Conservation (phyloP, 441 rosid genomes). For the Syzygium malaccense region DNA sequence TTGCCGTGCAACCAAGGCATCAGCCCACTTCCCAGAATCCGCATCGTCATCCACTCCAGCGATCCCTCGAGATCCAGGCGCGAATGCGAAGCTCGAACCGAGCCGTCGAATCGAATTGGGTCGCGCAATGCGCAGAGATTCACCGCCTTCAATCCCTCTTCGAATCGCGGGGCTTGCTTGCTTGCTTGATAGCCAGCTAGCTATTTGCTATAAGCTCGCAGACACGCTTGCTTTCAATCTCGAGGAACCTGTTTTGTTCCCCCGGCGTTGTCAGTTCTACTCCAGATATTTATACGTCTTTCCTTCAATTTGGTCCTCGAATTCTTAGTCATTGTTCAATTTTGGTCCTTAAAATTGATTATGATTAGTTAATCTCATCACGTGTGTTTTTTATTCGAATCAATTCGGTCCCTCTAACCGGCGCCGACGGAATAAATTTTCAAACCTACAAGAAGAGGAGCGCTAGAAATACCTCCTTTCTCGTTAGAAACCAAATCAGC, state of each 20-base stretch:
- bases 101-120: neutral
- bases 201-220: neutral
- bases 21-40: conserved; percentile 23
- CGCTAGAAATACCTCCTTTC: neutral
- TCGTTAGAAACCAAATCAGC: neutral
- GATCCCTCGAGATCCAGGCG: neutral
- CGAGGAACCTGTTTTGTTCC: neutral
- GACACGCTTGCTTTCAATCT: neutral
- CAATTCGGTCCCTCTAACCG: neutral
- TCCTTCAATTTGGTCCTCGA: neutral
- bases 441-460: neutral
- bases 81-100: neutral
- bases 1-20: conserved; percentile 49
- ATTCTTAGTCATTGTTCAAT: neutral
- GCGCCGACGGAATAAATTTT: neutral
- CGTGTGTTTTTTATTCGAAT: neutral
- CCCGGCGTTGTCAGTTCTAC: neutral
- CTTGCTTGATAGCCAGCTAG: neutral
- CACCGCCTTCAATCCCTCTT: neutral
- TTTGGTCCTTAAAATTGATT: neutral
- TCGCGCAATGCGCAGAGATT: neutral
- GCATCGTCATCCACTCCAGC: conserved; percentile 13
- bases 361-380: neutral
- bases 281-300: neutral
- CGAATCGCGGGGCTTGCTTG: neutral